Conservation (phyloP, 1,284 basidiomycete species). For the Heterobasidion annosum region DNA sequence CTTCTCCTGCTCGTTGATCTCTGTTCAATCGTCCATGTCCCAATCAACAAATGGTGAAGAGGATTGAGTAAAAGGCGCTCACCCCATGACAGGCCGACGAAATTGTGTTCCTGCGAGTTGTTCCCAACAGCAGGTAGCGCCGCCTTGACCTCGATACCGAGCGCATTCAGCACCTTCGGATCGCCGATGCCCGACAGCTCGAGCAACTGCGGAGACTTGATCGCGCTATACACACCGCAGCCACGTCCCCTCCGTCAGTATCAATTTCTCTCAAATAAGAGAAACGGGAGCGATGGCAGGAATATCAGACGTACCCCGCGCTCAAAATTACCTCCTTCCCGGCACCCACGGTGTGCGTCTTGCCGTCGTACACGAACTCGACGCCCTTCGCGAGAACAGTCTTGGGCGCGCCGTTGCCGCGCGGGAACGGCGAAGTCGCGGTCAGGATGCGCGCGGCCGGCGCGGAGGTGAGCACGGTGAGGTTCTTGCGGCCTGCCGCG, state of each 20-base stretch:
- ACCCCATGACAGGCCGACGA: neutral
- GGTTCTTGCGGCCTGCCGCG: conserved; percentile 13
- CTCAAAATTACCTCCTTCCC: conserved; percentile 23
- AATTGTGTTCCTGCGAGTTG: conserved; percentile 30
- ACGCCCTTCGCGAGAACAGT: conserved; percentile 18
- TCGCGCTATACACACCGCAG: conserved; percentile 7
- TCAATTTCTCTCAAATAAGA: neutral
- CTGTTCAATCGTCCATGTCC: neutral
- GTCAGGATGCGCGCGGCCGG: conserved; percentile 7
- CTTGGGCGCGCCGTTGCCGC: neutral
- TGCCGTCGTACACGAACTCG: conserved; percentile 16
- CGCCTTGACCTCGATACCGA: conserved; percentile 23
- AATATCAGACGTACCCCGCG: conserved; percentile 11
- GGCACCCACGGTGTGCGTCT: conserved; percentile 18
- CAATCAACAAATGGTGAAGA: too few species aligned
- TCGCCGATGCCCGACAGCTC: conserved; percentile 31
- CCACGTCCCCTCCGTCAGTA: neutral
- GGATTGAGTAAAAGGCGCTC: too few species aligned
- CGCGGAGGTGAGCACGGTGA: conserved; percentile 13
- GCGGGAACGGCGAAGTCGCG: neutral
- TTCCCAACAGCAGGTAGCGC: conserved; percentile 31
- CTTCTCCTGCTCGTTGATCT: too few species aligned
- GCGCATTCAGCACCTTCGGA: conserved; percentile 18
- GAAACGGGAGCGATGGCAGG: neutral
- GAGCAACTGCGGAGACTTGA: conserved; percentile 32